Base-by-base conservation (phyloP, 1,139 yeast genomes). In the Yamadazyma trypodendri region DNA sequence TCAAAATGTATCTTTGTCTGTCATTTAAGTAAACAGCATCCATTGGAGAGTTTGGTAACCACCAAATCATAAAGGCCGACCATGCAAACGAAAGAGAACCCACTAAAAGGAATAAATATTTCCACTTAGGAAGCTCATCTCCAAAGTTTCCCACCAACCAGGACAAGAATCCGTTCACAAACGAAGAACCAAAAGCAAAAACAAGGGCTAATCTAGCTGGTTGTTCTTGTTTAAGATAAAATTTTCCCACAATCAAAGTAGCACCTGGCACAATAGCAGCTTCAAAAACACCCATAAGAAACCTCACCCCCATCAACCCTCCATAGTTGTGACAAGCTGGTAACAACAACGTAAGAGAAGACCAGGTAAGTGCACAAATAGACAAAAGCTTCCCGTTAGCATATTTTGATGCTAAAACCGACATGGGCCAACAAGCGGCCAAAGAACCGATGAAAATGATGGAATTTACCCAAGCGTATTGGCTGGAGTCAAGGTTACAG, bases 401-500 rank as follows among this genome's bases (percentile, higher is more conserved):
- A 35, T 46, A 55, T 35, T 49, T 55, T 41, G 58, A 63, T 31
- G 60, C 42, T 16, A 61, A 32, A 41, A 44, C 57, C 12, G 61
- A 48, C 57, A 61, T 58, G 3, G 77, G 76, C 50, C 63, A 59
- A 49, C 62, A 65, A 27, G 68, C 66, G n/a, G 58, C 63, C 20
- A 75, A 55, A 22, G 68, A 70, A 15, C 79, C 80, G 35, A 75
- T 55, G 47, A 65, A 75, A 32, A 75, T 54, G 34, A 69, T 58
- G 1, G 77, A 61, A 4, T 75, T 65, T 7, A 67, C 47, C 80
- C 80, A 75, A 23, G 72, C 58, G 47, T 71, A 75, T 41, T 69
- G 61, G 35, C 60, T 60, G n/a, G 72, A 71, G 1, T 41, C 46
- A 40, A 75, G 52, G 33, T 66, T 37, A 16, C 54, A 48, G 36